Evolutionary conservation across 176 grass and related monocot species (phyloP).

Genomic region (Oryza longistaminata): DNA sequence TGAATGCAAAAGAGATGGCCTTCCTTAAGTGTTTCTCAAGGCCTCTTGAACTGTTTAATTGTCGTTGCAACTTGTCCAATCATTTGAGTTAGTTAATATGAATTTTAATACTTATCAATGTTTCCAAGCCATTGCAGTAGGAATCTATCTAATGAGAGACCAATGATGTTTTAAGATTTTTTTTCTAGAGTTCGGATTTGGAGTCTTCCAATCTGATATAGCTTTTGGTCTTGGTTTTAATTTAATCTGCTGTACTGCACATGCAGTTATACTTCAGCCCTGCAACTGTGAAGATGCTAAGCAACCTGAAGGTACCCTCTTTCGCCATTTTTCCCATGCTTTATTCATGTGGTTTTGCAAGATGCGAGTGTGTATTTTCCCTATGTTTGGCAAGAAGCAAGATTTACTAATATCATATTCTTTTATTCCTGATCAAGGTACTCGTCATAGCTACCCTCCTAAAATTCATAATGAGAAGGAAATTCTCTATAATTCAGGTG

Average conservation of each 20-base stretch:
- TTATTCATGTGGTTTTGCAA: slow-evolving; percentile 16
- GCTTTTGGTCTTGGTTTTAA: slow-evolving; percentile 23
- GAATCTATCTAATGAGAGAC: slow-evolving; percentile 1
- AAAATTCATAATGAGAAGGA: slow-evolving; percentile 90
- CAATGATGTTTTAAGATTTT: neutral
- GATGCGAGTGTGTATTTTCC: neutral
- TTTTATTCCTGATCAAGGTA: slow-evolving; percentile 50
- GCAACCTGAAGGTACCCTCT: slow-evolving; percentile 88
- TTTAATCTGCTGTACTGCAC: slow-evolving; percentile 20
- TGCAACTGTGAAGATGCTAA: slow-evolving; percentile 97
- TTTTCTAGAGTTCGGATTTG: neutral
- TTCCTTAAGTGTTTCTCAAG: neutral
- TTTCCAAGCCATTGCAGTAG: slow-evolving; percentile 1
- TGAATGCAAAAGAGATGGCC: neutral
- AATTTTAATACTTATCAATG: neutral
- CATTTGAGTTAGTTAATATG: neutral
- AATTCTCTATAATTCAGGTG: slow-evolving; percentile 94
- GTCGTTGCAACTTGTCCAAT: neutral
- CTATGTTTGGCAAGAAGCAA: slow-evolving; percentile 14
- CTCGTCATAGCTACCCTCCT: slow-evolving; percentile 90
- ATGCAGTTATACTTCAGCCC: slow-evolving; percentile 98
- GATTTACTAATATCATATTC: slow-evolving; percentile 28
- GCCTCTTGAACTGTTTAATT: neutral
- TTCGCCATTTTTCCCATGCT: slow-evolving; percentile 30
- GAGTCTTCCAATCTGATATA: neutral